Conservation (phyloP, 225 moss, liverwort and hornwort species). For the Marchantia polymorpha region DNA sequence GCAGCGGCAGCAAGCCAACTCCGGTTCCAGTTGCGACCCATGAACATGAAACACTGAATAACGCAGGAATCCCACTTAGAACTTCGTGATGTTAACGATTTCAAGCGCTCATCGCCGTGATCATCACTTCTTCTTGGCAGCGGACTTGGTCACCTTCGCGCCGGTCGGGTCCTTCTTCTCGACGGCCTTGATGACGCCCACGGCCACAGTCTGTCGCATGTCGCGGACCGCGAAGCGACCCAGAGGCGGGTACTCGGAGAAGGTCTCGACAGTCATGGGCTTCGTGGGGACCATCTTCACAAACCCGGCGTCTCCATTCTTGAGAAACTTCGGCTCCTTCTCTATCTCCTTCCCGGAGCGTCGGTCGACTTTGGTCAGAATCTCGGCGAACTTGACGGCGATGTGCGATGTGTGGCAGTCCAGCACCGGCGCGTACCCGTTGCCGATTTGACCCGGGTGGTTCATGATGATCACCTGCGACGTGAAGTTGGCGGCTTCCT, state of each 20-base stretch:
- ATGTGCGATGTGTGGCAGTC: constrained; percentile 69
- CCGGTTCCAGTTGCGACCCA: too few relatives aligned
- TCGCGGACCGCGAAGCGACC: constrained; percentile 53
- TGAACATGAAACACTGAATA: too few relatives aligned
- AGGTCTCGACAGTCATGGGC: constrained; percentile 52
- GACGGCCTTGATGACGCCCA: constrained; percentile 56
- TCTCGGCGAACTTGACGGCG: constrained; percentile 58
- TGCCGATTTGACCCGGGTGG: constrained; percentile 58
- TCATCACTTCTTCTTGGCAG: constrained; percentile 55
- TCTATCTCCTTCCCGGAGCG: constrained; percentile 59
- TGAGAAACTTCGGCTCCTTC: constrained; percentile 46
- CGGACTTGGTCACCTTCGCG: constrained; percentile 49
- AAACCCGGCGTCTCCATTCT: constrained; percentile 46
- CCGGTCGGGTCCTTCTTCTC: constrained; percentile 52
- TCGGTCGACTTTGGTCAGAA: constrained; percentile 57
- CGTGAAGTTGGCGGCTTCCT: constrained; percentile 54
- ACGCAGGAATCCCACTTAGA: too few relatives aligned
- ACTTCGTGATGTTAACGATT: too few relatives aligned
- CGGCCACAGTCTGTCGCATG: constrained; percentile 55
- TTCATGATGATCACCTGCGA: constrained; percentile 66
- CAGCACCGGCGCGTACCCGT: constrained; percentile 59
- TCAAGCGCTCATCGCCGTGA: too few relatives aligned
- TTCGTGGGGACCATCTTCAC: constrained; percentile 59
- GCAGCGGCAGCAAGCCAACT: too few relatives aligned
- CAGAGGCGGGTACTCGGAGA: constrained; percentile 40